Evolutionary conservation across 2,329 filamentous ascomycete genomes (phyloP), one percentile per base, ranked within the genome.

Genomic region (Calonectria honghensis): DNA sequence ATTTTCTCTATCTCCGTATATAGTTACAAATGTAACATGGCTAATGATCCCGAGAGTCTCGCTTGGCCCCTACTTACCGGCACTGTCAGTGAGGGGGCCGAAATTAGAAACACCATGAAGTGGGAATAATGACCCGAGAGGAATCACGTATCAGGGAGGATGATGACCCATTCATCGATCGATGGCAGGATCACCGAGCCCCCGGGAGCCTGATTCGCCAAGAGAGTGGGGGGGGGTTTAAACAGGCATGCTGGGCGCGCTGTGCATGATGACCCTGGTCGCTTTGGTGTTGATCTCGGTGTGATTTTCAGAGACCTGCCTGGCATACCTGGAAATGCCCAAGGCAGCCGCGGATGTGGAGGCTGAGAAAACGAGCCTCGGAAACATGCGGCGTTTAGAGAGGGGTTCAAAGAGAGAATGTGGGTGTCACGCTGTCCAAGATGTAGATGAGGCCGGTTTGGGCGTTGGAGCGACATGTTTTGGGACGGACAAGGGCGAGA

Each of bases 391-490:
- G 57, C 2, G 35, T 39, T 39, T 32, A 14, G 45, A 45, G 32
- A 31, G 35, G 52, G 52, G 27, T 11, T 24, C 3, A 14, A 32
- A 29, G 61, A 32, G 61, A 39, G 41, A 45, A 41, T 18, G 24
- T 39, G 51, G 9, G 27, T 54, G 45, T 48, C 57, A 39, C n/a
- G 66, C 31, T 24, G 31, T 20, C 4, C 24, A 65, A 29, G 13
- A 39, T 64, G 68, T 45, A 41, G 16, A 31, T 74, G 63, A 66
- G 59, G 70, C 75, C 70, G 63, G 50, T 70, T 75, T 67, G 72
- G 35, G 71, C 67, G 69, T 73, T 72, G 68, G 67, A 57, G 65
- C 16, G 37, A 69, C 73, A 78, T 69, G 72, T 59, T 69, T 65
- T 32, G 41, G 61, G 57, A 61, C 18, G 14, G 16, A n/a, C 16